phyloP scores from a whole-genome alignment of 2,329 filamentous ascomycete species.

The Rhinocladiella mackenziei region DNA sequence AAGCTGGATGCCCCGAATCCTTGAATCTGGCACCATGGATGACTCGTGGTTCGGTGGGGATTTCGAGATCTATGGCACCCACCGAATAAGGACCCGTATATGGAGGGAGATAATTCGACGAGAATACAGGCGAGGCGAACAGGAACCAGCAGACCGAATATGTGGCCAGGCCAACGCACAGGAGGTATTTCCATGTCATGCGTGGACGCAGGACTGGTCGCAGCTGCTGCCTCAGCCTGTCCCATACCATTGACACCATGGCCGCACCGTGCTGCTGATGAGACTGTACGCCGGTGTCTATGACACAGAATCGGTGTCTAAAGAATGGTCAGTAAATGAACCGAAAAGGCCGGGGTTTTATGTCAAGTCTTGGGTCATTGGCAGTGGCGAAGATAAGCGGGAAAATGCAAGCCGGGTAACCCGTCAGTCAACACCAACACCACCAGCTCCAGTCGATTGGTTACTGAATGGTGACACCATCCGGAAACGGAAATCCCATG shows the following conservation, averaged over 20 bases:
- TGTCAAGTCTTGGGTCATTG: no score
- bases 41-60: slow-evolving; percentile 21
- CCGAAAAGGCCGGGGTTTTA: no score
- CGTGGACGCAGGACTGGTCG: slow-evolving; percentile 10
- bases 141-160: slow-evolving; percentile 25
- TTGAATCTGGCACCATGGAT: slow-evolving; percentile 25
- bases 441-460: not conserved
- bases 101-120: slow-evolving; percentile 24
- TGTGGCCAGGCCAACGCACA: slow-evolving; percentile 14
- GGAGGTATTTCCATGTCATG: slow-evolving; percentile 26
- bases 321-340: no score
- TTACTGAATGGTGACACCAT: not conserved
- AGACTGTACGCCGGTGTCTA: no score
- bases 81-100: slow-evolving; percentile 29
- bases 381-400: no score
- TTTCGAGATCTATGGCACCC: slow-evolving; percentile 29
- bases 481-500: not conserved
- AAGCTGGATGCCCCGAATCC: slow-evolving; percentile 20
- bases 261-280: no score
- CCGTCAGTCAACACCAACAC: no score
- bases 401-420: no score
- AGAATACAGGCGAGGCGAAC: slow-evolving; percentile 22
- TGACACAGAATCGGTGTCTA: no score
- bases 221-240: slow-evolving; percentile 7
- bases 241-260: slow-evolving; percentile 20